Evolutionary conservation across 495 filamentous ascomycete genomes (phyloP), one percentile per base, ranked within the genome.

Genomic region (Penicillium bialowiezense): DNA sequence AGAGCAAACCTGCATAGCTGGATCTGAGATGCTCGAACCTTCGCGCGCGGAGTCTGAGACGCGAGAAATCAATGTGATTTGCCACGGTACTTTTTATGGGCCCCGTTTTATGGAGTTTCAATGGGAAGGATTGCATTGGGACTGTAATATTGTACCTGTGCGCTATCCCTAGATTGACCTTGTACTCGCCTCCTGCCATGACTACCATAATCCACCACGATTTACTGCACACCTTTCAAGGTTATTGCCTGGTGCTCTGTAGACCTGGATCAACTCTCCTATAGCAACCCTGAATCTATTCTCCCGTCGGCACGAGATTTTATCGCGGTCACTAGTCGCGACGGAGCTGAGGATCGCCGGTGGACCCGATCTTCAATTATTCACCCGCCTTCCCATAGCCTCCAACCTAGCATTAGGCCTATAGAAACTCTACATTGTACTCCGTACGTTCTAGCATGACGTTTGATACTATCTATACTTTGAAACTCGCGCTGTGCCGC

Each of bases 1-100:
- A 44, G 41, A 45, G 38, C 15, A 40, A 50, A 42, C 44, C 48
- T 63, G 60, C 60, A 63, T 63, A 63, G 60, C 58, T 61, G 60
- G 54, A 63, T 63, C 58, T 61, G 45, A 61, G 54, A 61, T 60
- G 24, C 48, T 58, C 50, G 40, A 57, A 48, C 54, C 42, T 43
- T 48, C 14, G 56, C 59, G 58, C 55, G 59, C 51, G 51, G 49
- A 52, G 52, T 44, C 43, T 59, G 47, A 54, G 46, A 54, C 45
- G 49, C 36, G 15, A 14, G 23, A 28, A 9, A 38, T 15, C 9
- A 13, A 33, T 12, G 7, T 45, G 41, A 45, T 51, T 45, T 40
- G 49, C 38, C 14, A 12, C 41, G n/a, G 10, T 21, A n/a, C n/a
- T n/a, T n/a, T n/a, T n/a, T n/a, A n/a, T n/a, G n/a, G n/a, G n/a